Conservation (phyloP, 1,284 basidiomycete species). For the Vanrija sp. region DNA sequence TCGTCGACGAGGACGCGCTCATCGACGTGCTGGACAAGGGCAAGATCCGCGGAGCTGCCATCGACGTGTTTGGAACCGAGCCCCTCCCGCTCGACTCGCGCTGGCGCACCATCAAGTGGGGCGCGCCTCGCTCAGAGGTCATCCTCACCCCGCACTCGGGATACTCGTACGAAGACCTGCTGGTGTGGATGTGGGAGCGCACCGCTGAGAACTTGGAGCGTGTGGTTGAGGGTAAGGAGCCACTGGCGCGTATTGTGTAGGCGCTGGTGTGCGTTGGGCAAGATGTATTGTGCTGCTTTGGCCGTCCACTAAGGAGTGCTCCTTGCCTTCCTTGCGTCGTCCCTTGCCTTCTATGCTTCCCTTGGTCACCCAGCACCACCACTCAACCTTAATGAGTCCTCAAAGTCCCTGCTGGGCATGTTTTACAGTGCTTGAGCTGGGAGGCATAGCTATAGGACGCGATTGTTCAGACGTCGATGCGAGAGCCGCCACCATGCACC, state of each 20-base stretch:
- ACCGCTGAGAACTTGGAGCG: constrained; percentile 22
- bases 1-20: constrained; percentile 38
- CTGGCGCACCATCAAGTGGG: constrained; percentile 51
- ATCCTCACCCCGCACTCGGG: constrained; percentile 59
- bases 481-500: too few species aligned
- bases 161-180: constrained; percentile 44
- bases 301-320: too few species aligned
- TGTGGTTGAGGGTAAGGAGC: constrained; percentile 15
- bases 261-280: too few species aligned
- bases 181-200: constrained; percentile 23
- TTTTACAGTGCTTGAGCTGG: too few species aligned
- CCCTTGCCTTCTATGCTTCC: too few species aligned
- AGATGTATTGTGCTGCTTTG: too few species aligned
- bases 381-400: too few species aligned
- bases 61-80: constrained; percentile 59
- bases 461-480: too few species aligned
- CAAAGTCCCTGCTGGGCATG: too few species aligned
- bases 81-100: constrained; percentile 58
- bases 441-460: too few species aligned
- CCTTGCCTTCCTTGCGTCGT: too few species aligned
- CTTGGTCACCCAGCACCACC: too few species aligned
- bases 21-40: constrained; percentile 42
- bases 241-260: constrained; percentile 7
- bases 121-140: constrained; percentile 42
- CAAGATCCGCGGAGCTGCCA: constrained; percentile 32